These are phyloP conservation scores for Verticillium klebahnii DNA, from an alignment of 2,329 filamentous ascomycete species.

Conservation along the genomic window DNA sequence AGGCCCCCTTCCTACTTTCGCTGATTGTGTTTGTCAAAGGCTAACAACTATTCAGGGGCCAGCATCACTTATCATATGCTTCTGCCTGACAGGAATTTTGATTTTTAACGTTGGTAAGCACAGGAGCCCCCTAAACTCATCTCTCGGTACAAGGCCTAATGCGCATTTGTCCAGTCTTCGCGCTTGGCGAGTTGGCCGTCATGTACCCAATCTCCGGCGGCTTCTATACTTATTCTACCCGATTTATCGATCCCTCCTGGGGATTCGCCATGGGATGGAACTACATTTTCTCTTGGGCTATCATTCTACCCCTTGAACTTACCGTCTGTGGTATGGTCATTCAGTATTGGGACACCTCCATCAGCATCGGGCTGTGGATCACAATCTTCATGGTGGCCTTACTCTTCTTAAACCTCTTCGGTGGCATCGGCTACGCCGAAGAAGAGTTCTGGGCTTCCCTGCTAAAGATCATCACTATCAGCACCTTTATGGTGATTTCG, in stretches of 20 bases:
- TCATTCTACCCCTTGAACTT: conserved; percentile 40
- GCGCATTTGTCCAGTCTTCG: conserved; percentile 28
- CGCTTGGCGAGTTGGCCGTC: conserved; percentile 51
- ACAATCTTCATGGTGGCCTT: conserved; percentile 49
- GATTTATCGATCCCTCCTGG: conserved; percentile 51
- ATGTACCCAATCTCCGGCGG: conserved; percentile 51
- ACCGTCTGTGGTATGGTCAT: conserved; percentile 45
- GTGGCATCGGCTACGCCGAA: conserved; percentile 49
- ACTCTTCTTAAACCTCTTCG: conserved; percentile 51
- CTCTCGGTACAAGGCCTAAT: conserved; percentile 21
- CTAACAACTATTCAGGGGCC: conserved; percentile 26
- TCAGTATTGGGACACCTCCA: conserved; percentile 35
- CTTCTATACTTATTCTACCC: conserved; percentile 50
- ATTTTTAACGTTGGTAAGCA: conserved; percentile 48
- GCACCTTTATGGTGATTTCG: conserved; percentile 59
- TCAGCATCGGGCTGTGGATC: conserved; percentile 46
- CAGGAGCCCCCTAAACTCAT: conserved; percentile 5
- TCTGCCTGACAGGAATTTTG: conserved; percentile 54
- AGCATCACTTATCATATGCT: conserved; percentile 40
- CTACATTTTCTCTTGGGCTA: conserved; percentile 38
- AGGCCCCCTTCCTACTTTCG: conserved; percentile 3
- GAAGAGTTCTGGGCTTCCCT: conserved; percentile 56
- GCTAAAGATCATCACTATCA: conserved; percentile 53
- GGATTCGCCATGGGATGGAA: conserved; percentile 44
- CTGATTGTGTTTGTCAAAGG: too few species aligned